phyloP scores from a whole-genome alignment of 257 asterid genomes.

The Striga asiatica region DNA sequence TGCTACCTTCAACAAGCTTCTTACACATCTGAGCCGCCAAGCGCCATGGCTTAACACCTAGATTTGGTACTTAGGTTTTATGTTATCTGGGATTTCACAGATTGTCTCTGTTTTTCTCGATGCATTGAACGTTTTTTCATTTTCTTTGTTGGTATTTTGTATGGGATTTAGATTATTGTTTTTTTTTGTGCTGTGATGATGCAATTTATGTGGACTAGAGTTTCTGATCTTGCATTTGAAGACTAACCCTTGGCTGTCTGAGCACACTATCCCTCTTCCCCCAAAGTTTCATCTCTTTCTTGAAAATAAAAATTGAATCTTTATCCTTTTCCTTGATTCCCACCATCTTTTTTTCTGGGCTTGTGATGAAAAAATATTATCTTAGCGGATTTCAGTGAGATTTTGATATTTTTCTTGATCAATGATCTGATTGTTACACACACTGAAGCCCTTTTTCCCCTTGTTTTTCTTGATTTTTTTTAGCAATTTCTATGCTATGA shows the following conservation, averaged over 20 bases:
- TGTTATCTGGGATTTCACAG: too few species aligned
- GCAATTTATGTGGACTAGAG: constrained; percentile 49
- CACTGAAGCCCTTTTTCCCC: constrained; percentile 51
- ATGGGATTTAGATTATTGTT: too few species aligned
- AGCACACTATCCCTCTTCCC: constrained; percentile 29
- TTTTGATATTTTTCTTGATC: constrained; percentile 20
- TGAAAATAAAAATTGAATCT: too few species aligned
- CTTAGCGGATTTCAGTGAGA: constrained; percentile 82
- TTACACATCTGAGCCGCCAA: too few species aligned
- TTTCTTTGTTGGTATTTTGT: too few species aligned
- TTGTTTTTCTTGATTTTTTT: neutral
- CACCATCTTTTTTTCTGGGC: neutral
- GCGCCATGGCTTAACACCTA: too few species aligned
- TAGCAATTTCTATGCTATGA: constrained; percentile 26
- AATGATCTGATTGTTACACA: constrained; percentile 92
- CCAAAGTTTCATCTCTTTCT: neutral
- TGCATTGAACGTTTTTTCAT: too few species aligned
- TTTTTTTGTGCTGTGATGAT: constrained; percentile 42
- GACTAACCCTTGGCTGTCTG: constrained; percentile 85
- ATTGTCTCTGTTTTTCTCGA: too few species aligned
- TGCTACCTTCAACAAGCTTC: too few species aligned
- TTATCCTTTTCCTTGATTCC: too few species aligned
- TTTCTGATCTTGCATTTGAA: constrained; percentile 55
- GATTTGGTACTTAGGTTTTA: too few species aligned
- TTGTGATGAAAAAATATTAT: neutral